These are phyloP conservation scores for Mortierella sp. DNA, from an alignment of 371 early-diverging fungal species.

Conservation along the genomic window DNA sequence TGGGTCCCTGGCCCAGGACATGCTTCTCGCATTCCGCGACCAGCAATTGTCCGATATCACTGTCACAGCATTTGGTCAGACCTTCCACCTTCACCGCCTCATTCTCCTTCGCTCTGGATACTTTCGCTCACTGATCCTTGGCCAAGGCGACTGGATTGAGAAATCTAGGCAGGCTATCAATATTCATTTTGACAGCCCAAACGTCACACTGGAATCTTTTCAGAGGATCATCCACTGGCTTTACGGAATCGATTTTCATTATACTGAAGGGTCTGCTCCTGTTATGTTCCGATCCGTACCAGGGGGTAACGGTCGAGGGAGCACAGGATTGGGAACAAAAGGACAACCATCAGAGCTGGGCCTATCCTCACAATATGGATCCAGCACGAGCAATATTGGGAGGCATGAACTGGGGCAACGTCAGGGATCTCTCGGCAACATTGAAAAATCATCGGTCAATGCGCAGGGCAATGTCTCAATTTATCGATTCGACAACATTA, in stretches of 20 bases:
- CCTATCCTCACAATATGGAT: background rate
- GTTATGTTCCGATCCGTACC: slow-evolving; percentile 12
- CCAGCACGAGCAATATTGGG: background rate
- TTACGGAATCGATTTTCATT: slow-evolving; percentile 52
- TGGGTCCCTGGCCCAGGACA: slow-evolving; percentile 50
- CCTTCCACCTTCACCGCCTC: slow-evolving; percentile 50
- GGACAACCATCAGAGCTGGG: background rate
- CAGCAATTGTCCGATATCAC: slow-evolving; percentile 56
- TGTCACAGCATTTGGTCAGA: slow-evolving; percentile 46
- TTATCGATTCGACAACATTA: slow-evolving; percentile 32
- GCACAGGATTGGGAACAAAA: background rate
- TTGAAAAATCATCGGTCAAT: slow-evolving; percentile 2
- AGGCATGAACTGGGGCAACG: slow-evolving; percentile 26
- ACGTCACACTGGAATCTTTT: slow-evolving; percentile 44
- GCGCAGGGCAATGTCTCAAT: background rate
- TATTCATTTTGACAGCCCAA: slow-evolving; percentile 43
- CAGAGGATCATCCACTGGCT: slow-evolving; percentile 55
- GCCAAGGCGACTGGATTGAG: slow-evolving; percentile 53
- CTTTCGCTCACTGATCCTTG: slow-evolving; percentile 49
- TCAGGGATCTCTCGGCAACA: background rate
- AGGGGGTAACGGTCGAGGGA: background rate
- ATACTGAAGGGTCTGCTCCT: slow-evolving; percentile 37
- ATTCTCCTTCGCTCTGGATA: slow-evolving; percentile 53
- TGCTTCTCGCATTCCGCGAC: slow-evolving; percentile 49
- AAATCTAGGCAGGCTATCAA: slow-evolving; percentile 42